Evolutionary conservation across 169 alveolate genomes (phyloP).

Genomic region (Besnoitia besnoiti): DNA sequence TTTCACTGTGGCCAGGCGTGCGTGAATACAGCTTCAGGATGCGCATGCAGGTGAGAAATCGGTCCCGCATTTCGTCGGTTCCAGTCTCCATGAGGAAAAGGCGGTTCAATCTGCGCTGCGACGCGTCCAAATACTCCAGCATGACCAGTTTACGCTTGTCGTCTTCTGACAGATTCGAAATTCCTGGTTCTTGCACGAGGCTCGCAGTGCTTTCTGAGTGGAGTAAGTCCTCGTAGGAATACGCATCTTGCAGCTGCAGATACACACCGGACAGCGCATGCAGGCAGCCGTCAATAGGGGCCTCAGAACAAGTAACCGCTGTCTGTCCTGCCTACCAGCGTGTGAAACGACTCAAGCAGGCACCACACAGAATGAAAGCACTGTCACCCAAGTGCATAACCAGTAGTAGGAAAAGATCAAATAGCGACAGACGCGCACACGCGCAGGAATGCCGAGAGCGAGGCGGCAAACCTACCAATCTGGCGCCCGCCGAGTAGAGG

Average conservation of each 20-base stretch:
- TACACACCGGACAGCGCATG: neutral
- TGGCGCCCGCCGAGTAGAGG: too few relatives aligned
- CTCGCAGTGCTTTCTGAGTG: constrained; percentile 8
- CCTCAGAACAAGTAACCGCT: too few relatives aligned
- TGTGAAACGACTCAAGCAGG: too few relatives aligned
- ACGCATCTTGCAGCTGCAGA: constrained; percentile 51
- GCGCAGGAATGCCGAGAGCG: too few relatives aligned
- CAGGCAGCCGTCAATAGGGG: neutral
- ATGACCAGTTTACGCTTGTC: constrained; percentile 17
- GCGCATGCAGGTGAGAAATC: constrained; percentile 51
- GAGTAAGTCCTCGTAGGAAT: constrained; percentile 29
- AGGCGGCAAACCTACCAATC: too few relatives aligned
- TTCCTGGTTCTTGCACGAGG: constrained; percentile 37
- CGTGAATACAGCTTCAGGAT: constrained; percentile 45
- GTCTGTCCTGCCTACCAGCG: too few relatives aligned
- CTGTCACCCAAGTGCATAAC: too few relatives aligned
- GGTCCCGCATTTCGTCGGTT: constrained; percentile 34
- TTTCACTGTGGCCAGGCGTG: neutral
- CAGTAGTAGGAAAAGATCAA: too few relatives aligned
- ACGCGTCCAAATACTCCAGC: constrained; percentile 42
- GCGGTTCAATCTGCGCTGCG: constrained; percentile 18
- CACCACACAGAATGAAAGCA: too few relatives aligned
- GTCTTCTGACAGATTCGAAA: neutral
- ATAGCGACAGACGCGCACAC: too few relatives aligned
- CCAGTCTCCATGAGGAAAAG: constrained; percentile 42